Conservation (phyloP, 2,329 filamentous ascomycete species). For the Apiospora malaysiana region DNA sequence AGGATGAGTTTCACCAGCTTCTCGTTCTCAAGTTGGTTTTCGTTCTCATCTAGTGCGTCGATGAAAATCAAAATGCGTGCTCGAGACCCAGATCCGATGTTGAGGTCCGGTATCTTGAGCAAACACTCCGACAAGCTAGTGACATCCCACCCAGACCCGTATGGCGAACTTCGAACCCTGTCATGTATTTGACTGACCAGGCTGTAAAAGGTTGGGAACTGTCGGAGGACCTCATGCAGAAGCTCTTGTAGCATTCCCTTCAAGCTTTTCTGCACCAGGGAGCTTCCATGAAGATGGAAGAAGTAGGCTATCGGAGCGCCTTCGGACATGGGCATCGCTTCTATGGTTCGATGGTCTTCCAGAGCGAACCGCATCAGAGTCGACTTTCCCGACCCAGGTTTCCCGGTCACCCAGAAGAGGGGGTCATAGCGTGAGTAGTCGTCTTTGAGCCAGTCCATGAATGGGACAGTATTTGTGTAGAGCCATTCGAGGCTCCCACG, state of each 20-base stretch:
- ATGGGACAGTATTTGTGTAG: neutral
- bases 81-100: neutral
- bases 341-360: neutral
- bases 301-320: neutral
- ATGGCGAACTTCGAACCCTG: neutral
- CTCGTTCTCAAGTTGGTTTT: neutral
- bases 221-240: neutral
- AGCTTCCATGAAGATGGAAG: neutral
- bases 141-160: neutral
- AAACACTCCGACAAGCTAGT: neutral
- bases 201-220: neutral
- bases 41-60: neutral
- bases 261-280: neutral
- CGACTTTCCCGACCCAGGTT: neutral
- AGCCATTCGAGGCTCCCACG: neutral
- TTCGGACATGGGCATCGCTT: neutral
- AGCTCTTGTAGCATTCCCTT: neutral
- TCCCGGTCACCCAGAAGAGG: neutral
- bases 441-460: neutral
- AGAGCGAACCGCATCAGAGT: neutral
- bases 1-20: neutral
- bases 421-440: neutral
- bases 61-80: neutral
- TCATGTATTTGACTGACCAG: neutral
- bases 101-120: neutral